phyloP scores from a whole-genome alignment of 2,329 filamentous ascomycete genomes.

The Lecanicillium sp. region DNA sequence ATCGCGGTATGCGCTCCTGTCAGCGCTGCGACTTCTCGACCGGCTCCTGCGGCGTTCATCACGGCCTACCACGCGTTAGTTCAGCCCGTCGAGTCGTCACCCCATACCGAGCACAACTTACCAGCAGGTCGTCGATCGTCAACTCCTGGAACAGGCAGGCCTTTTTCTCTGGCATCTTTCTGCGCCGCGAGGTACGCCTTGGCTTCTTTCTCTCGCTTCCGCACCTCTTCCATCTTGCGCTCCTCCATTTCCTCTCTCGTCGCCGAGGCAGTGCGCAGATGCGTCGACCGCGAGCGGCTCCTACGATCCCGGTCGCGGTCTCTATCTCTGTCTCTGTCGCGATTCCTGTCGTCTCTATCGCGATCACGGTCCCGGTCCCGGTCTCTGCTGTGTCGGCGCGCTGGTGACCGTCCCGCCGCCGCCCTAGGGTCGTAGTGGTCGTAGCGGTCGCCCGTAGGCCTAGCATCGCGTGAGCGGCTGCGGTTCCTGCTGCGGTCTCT shows the following conservation, averaged over 20 bases:
- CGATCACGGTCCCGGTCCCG: slow-evolving; percentile 20
- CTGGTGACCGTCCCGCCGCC: slow-evolving; percentile 14
- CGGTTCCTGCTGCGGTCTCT: slow-evolving; percentile 21
- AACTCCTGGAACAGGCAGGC: slow-evolving; percentile 51
- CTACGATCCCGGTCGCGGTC: slow-evolving; percentile 29
- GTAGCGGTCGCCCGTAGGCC: slow-evolving; percentile 17
- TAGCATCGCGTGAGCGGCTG: slow-evolving; percentile 20
- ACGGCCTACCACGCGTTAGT: slow-evolving; percentile 41
- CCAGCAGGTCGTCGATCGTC: slow-evolving; percentile 38
- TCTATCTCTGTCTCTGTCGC: slow-evolving; percentile 16
- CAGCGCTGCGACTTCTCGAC: slow-evolving; percentile 28
- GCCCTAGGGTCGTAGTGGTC: slow-evolving; percentile 31
- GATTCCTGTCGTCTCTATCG: slow-evolving; percentile 15
- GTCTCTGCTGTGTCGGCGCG: slow-evolving; percentile 22
- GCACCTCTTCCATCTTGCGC: slow-evolving; percentile 25
- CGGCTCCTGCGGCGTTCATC: slow-evolving; percentile 33
- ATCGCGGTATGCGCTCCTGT: slow-evolving; percentile 21
- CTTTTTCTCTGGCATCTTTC: slow-evolving; percentile 54
- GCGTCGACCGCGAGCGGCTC: slow-evolving; percentile 38
- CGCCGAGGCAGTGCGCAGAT: slow-evolving; percentile 31
- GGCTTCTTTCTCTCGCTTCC: slow-evolving; percentile 34
- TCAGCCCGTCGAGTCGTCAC: too few species aligned
- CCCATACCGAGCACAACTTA: too few species aligned
- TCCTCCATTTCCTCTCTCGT: slow-evolving; percentile 37
- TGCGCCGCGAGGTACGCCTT: slow-evolving; percentile 59